Evolutionary conservation across 345 rosid genomes (phyloP).

Genomic region (Nasturtium officinale): DNA sequence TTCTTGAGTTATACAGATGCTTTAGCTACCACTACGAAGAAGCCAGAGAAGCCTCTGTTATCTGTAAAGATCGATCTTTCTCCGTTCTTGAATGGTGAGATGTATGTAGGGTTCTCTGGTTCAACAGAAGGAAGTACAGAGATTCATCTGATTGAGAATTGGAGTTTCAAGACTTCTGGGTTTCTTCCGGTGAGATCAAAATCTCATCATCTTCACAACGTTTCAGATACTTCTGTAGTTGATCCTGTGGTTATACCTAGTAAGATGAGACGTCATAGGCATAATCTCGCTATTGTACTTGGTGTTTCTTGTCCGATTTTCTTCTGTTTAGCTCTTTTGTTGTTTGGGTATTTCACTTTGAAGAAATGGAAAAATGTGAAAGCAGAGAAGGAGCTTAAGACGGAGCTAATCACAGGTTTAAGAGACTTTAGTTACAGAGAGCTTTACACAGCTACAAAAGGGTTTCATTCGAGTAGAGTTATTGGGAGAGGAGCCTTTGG

Average conservation of each 20-base stretch:
- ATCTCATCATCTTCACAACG: slow-evolving; percentile 65
- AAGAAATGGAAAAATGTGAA: slow-evolving; percentile 62
- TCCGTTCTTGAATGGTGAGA: slow-evolving; percentile 52
- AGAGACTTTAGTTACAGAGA: slow-evolving; percentile 78
- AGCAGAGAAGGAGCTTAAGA: slow-evolving; percentile 56
- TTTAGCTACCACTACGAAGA: slow-evolving; percentile 33
- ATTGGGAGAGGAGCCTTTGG: slow-evolving; percentile 90
- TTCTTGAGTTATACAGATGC: slow-evolving; percentile 62
- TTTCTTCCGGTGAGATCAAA: slow-evolving; percentile 60
- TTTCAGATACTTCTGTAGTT: slow-evolving; percentile 63
- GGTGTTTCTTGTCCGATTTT: slow-evolving; percentile 81
- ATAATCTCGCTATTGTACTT: slow-evolving; percentile 64
- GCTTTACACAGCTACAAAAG: slow-evolving; percentile 70
- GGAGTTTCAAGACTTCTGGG: slow-evolving; percentile 79
- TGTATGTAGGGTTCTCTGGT: slow-evolving; percentile 86
- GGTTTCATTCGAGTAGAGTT: slow-evolving; percentile 81
- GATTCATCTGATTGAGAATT: slow-evolving; percentile 68
- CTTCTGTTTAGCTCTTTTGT: slow-evolving; percentile 61
- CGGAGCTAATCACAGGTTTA: slow-evolving; percentile 72
- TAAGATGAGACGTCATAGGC: slow-evolving; percentile 20
- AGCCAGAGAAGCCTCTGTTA: slow-evolving; percentile 63
- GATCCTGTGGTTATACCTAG: slow-evolving; percentile 48
- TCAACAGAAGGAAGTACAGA: slow-evolving; percentile 97
- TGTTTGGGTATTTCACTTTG: slow-evolving; percentile 65
- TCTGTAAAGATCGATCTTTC: slow-evolving; percentile 67